Conservation (phyloP, 306 rosid species). For the Cicer pinnatifidum region DNA sequence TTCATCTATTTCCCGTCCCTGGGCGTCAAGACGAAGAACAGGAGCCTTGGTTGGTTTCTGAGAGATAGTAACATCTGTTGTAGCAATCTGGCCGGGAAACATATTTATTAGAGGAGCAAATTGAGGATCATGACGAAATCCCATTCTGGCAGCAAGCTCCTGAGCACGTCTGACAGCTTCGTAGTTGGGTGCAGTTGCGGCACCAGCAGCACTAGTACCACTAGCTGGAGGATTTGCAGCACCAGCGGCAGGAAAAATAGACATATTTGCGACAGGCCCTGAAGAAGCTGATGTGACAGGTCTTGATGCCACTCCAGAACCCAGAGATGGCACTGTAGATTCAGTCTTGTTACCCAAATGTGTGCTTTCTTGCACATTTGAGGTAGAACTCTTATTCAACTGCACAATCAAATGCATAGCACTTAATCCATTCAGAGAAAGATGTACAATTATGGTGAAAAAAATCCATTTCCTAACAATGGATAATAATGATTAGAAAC, state of each 20-base stretch:
- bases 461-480: not conserved
- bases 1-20: conserved; percentile 95
- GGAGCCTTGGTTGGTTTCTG: conserved; percentile 90
- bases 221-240: conserved; percentile 43
- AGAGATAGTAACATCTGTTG: conserved; percentile 61
- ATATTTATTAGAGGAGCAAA: conserved; percentile 87
- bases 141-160: conserved; percentile 94
- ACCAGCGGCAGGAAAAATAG: conserved; percentile 51
- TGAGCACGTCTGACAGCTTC: conserved; percentile 97
- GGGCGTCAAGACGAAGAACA: conserved; percentile 98
- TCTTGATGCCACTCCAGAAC: conserved; percentile 47
- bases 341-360: conserved; percentile 54
- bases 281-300: conserved; percentile 49
- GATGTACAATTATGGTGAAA: conserved; percentile 9
- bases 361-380: conserved; percentile 54
- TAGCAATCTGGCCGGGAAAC: conserved; percentile 79
- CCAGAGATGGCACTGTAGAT: conserved; percentile 45
- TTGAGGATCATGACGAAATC: conserved; percentile 93
- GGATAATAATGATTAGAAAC: conserved; percentile 12
- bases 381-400: conserved; percentile 67
- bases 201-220: conserved; percentile 52
- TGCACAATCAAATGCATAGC: conserved; percentile 50
- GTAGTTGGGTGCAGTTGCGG: conserved; percentile 51
- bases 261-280: conserved; percentile 47
- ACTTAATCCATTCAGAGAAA: conserved; percentile 44